A percentile compares a stretch with the other conserved stretches of the same genome.
Conservation (phyloP, 495 filamentous ascomycete genomes). For the Aspergillus saccharolyticus region DNA sequence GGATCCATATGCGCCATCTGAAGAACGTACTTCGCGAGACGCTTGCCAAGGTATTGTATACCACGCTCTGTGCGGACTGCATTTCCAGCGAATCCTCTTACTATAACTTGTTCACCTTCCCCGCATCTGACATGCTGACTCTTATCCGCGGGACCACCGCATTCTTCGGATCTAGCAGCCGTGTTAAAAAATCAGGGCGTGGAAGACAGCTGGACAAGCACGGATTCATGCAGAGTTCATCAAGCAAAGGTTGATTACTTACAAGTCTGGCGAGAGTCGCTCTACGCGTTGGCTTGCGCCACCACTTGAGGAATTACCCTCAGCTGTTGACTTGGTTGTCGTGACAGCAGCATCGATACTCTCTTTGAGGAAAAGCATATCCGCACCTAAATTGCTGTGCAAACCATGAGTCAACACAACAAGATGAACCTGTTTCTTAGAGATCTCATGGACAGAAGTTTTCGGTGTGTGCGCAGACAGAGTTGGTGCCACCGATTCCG, state of each 20-base stretch:
- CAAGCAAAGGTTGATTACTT: not conserved
- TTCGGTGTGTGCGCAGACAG: not conserved
- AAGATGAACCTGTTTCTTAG: slow-evolving; percentile 71
- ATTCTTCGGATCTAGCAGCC: too few relatives aligned
- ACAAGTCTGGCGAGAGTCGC: not conserved
- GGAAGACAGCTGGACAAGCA: not conserved
- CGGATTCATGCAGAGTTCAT: not conserved
- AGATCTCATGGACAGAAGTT: slow-evolving; percentile 4
- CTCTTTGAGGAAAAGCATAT: slow-evolving; percentile 97
- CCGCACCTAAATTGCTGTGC: slow-evolving; percentile 93
- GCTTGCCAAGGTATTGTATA: slow-evolving; percentile 94
- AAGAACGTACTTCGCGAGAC: slow-evolving; percentile 86
- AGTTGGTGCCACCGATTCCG: not conserved
- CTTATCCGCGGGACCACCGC: not conserved
- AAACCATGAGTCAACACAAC: slow-evolving; percentile 92
- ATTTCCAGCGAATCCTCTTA: slow-evolving; percentile 87
- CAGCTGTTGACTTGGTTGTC: slow-evolving; percentile 59
- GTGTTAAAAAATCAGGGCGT: not conserved
- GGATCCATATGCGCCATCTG: slow-evolving; percentile 88
- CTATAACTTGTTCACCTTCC: slow-evolving; percentile 86
- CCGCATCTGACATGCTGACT: slow-evolving; percentile 26
- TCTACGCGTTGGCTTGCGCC: not conserved
- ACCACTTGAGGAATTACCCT: slow-evolving; percentile 4
- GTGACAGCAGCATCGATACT: slow-evolving; percentile 81
- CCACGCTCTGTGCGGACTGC: slow-evolving; percentile 85